Conservation (phyloP, 306 rosid genomes). For the Arachis stenosperma region DNA sequence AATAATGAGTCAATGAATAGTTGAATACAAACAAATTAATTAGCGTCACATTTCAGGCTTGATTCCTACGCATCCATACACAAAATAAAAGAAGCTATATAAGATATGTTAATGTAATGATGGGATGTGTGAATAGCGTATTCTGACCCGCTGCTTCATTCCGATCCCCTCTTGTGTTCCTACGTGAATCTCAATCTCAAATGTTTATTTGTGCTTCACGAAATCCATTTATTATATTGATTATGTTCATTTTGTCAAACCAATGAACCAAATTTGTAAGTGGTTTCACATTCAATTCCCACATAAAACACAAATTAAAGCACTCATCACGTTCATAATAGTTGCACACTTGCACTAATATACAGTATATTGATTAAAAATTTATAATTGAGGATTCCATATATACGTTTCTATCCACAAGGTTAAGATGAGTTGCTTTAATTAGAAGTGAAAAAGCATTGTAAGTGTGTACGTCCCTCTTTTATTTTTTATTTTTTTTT, state of each 20-base stretch:
- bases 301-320: neutral
- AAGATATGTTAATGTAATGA: neutral
- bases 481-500: too few relatives aligned
- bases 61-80: neutral
- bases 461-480: too few relatives aligned
- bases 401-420: neutral
- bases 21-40: neutral
- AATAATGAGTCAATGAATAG: too few relatives aligned
- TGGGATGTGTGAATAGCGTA: slow-evolving; percentile 5
- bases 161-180: slow-evolving; percentile 1
- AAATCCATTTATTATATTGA: neutral
- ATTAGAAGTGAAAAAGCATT: too few relatives aligned
- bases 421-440: slow-evolving; percentile 2
- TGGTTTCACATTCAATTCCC: slow-evolving; percentile 8
- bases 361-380: too few relatives aligned
- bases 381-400: neutral
- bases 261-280: neutral
- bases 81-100: neutral
- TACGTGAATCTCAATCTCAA: neutral
- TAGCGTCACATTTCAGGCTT: neutral
- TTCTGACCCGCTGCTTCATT: neutral
- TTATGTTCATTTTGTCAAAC: slow-evolving; percentile 4
- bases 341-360: neutral
- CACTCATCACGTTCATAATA: slow-evolving; percentile 6
- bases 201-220: neutral